Base-by-base conservation (phyloP, 2,329 filamentous ascomycete genomes). In the Ophiostoma angusticollis region DNA sequence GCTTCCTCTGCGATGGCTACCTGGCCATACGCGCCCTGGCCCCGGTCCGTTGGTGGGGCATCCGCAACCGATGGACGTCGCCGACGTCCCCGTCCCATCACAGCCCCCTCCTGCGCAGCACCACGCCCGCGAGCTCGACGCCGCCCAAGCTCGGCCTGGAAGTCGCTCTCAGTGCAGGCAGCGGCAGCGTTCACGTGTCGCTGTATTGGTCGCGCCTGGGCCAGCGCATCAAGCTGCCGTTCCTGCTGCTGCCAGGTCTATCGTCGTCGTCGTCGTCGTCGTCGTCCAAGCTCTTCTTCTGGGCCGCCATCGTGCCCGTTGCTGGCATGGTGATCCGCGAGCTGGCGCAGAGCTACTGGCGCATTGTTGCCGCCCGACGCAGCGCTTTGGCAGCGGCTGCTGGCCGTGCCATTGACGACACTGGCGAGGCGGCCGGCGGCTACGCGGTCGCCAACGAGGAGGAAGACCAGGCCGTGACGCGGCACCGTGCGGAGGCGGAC, bases 181-280 rank as follows among this genome's bases (percentile, higher is more conserved):
- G 54, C 3, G 55, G 56, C 44, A 60, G 56, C 40, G 45, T 67
- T n/a, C 59, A 66, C 41, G 41, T 68, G 31, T 66, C 63, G 9
- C 50, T 65, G 2, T 65, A 67, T 53, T 66, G 63, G 62, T 64
- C 65, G 2, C 59, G 62, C 1, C 57, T 64, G 19, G 58, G 57
- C 19, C 64, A 67, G 47, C 58, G 62, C 13, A 50, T 70, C 46
- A 58, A 56, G 42, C 35, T 70, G 19, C 66, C 66, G 2, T 45
- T 70, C 19, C 48, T 66, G 22, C 34, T 47, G n/a, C 48, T 67
- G 24, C 56, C 60, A 6, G 52, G 56, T 17, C 49, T 48, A 16
- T 14, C 23, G 39, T 51, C 27, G 41, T 49, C 17, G 21, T 9
- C n/a, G 31, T 13, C 16, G n/a, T 24, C 11, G n/a, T 29, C 5